Conservation (phyloP, 805 yeast genomes). For the Ogataea pini region DNA sequence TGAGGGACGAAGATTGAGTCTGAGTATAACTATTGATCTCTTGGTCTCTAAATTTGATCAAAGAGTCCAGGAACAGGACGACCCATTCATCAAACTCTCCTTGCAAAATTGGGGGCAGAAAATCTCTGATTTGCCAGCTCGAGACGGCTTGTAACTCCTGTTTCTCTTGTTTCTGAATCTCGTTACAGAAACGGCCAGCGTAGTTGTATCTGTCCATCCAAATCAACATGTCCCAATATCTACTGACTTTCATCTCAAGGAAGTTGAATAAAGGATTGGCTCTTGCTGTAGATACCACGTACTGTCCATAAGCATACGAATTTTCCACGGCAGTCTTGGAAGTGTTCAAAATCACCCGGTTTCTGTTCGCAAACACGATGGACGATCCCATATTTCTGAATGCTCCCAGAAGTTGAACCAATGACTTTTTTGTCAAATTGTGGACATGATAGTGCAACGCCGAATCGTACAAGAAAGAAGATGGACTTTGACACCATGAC, state of each 20-base stretch:
- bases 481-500: conserved; percentile 80
- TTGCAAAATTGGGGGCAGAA: conserved; percentile 72
- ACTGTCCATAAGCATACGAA: conserved; percentile 89
- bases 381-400: conserved; percentile 77
- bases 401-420: conserved; percentile 78
- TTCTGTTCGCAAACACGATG: conserved; percentile 78
- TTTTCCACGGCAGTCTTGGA: conserved; percentile 76
- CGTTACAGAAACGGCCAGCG: conserved; percentile 65
- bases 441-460: conserved; percentile 84
- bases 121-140: conserved; percentile 78
- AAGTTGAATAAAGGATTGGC: conserved; percentile 80
- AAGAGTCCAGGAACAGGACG: conserved; percentile 67
- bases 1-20: conserved; percentile 46
- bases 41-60: conserved; percentile 55
- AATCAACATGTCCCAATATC: conserved; percentile 88
- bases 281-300: conserved; percentile 73
- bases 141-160: conserved; percentile 52
- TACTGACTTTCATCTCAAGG: conserved; percentile 69
- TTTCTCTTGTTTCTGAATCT: conserved; percentile 44
- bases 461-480: conserved; percentile 74
- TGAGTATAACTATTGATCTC: conserved; percentile 24
- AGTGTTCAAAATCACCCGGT: conserved; percentile 71
- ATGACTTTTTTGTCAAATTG: conserved; percentile 78
- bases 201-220: conserved; percentile 95
- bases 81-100: conserved; percentile 90